Conservation (phyloP, 805 yeast species). For the Teunomyces funiuensis region DNA sequence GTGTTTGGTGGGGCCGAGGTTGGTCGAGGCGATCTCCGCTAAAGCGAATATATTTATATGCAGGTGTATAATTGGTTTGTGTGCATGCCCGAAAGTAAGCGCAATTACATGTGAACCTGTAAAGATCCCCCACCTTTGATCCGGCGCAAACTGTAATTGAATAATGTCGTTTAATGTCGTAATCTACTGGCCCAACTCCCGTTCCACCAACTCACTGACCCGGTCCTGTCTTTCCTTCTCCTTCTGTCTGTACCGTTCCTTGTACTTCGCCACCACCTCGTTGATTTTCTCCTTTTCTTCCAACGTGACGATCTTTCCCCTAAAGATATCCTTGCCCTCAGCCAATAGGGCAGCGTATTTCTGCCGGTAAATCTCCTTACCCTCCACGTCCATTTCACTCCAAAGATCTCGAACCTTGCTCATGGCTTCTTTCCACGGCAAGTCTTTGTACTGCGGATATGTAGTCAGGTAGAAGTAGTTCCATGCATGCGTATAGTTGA, state of each 20-base stretch:
- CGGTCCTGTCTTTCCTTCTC: slow-evolving; percentile 6
- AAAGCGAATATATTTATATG: background rate
- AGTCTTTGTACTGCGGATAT: slow-evolving; percentile 15
- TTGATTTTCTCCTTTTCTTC: slow-evolving; percentile 22
- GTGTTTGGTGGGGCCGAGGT: slow-evolving; percentile 5
- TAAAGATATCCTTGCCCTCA: slow-evolving; percentile 29
- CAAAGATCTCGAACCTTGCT: slow-evolving; percentile 19
- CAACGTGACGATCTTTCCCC: slow-evolving; percentile 27
- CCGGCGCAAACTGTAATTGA: no score
- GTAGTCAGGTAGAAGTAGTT: slow-evolving; percentile 28
- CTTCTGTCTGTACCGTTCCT: slow-evolving; percentile 10
- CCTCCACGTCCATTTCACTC: slow-evolving; percentile 25
- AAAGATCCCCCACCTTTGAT: background rate
- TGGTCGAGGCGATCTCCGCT: slow-evolving; percentile 2
- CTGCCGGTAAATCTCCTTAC: slow-evolving; percentile 27
- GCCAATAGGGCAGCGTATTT: slow-evolving; percentile 27
- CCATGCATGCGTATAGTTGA: slow-evolving; percentile 36
- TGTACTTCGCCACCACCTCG: slow-evolving; percentile 12
- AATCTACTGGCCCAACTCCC: slow-evolving; percentile 1
- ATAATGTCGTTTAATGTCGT: background rate
- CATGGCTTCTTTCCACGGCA: slow-evolving; percentile 15
- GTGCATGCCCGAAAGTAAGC: no score
- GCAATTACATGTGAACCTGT: background rate
- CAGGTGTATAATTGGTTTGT: no score
- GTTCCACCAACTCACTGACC: slow-evolving; percentile 4